A percentile compares a stretch with the other conserved stretches of the same genome.
phyloP scores from a whole-genome alignment of 2,329 filamentous ascomycete species.

The Stemphylium beticola region DNA sequence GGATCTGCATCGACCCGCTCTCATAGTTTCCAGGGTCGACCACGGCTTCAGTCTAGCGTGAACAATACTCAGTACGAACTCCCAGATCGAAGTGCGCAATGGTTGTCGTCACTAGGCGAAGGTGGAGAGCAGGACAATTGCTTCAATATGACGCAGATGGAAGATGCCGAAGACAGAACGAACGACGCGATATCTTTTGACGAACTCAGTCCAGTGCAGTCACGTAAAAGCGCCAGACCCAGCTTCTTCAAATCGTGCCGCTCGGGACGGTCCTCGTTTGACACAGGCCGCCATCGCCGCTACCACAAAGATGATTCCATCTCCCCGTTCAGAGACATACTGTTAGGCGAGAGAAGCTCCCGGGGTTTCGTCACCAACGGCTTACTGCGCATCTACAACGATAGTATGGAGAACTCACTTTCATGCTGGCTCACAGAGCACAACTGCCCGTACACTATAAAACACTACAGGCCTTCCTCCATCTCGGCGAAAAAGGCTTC shows the following conservation, averaged over 20 bases:
- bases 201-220: not conserved
- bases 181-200: not conserved
- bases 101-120: not conserved
- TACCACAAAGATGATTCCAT: conserved; percentile 8
- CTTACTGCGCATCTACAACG: conserved; percentile 59
- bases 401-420: conserved; percentile 60
- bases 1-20: not conserved
- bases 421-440: conserved; percentile 62
- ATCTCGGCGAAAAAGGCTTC: conserved; percentile 44
- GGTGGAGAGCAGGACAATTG: not conserved
- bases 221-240: not conserved
- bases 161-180: not conserved
- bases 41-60: not conserved
- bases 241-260: not conserved
- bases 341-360: conserved; percentile 28
- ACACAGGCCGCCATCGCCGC: not conserved
- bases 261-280: not conserved
- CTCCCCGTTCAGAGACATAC: conserved; percentile 37
- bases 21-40: conserved; percentile 2
- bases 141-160: not conserved
- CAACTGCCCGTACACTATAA: conserved; percentile 56
- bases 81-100: not conserved
- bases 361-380: conserved; percentile 47
- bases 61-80: not conserved
- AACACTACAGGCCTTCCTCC: conserved; percentile 28